Base-by-base conservation (phyloP, 2,329 filamentous ascomycete species). In the Xylaria sp. region DNA sequence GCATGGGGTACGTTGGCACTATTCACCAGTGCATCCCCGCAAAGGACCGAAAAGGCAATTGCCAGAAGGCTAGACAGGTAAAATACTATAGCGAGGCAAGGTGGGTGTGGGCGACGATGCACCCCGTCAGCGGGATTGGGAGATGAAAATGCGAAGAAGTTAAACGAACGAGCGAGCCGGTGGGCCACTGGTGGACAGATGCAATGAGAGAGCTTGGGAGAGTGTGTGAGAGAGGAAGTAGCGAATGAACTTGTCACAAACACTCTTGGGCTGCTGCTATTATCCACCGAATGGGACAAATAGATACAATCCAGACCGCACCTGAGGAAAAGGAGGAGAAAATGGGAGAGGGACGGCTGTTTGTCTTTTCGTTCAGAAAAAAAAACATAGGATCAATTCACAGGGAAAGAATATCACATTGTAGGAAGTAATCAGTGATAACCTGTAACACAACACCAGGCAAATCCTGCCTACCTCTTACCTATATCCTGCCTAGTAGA, bases 101-200 rank as follows among this genome's bases (percentile, higher is more conserved):
- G 58, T 28, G 66, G 69, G 67, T 69, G 58, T 64, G 67, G 52
- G 65, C 28, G 43, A 63, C n/a, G 54, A 48, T 52, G 56, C 41
- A 51, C 39, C 48, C 54, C n/a, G 62, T 59, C 58, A 55, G 62
- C 46, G 58, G 55, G 49, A 41, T 43, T 39, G 59, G 31, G 33
- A 64, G 55, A 62, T 55, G 18, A 15, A 64, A 70, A 62, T 62
- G 28, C 25, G 62, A 63, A 58, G 62, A 63, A 54, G 55, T 66
- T 66, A 70, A 65, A 64, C 70, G 64, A 70, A n/a, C 41, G 39
- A 59, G 31, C 43, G 56, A 62, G 61, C 18, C 6, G 63, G 64
- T 67, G 64, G 66, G 61, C 58, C 46, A 65, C 1, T 10, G 36
- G 25, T 28, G 28, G 23, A 41, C 6, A 20, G 23, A 20, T 51